Evolutionary conservation across 768 basidiomycete genomes (phyloP).

Genomic region (Trametes elegans): DNA sequence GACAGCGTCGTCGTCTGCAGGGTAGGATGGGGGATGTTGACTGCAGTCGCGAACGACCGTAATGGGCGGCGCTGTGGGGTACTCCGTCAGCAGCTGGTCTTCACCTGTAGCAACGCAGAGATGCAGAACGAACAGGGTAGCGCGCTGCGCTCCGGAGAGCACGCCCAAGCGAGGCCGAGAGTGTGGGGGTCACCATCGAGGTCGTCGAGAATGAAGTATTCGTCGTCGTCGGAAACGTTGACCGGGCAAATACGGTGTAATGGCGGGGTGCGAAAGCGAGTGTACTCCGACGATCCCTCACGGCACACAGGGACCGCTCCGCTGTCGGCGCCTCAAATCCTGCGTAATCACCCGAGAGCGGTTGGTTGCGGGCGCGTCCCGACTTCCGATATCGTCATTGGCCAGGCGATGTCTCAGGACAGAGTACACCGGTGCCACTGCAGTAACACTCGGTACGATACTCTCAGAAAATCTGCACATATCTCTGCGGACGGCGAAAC

Average conservation of each 20-base stretch:
- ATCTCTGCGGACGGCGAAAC: too few relatives aligned
- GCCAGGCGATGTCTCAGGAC: too few relatives aligned
- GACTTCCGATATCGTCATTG: background rate
- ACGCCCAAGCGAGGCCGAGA: conserved; percentile 44
- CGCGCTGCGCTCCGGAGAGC: conserved; percentile 39
- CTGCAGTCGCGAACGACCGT: conserved; percentile 75
- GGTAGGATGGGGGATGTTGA: conserved; percentile 63
- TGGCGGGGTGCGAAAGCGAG: background rate
- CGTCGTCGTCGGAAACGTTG: conserved; percentile 23
- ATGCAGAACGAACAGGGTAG: conserved; percentile 32
- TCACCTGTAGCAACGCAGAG: background rate
- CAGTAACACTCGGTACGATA: too few relatives aligned
- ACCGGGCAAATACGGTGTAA: conserved; percentile 28
- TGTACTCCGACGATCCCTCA: background rate
- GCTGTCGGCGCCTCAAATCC: background rate
- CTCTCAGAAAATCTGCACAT: too few relatives aligned
- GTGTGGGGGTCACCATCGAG: conserved; percentile 47
- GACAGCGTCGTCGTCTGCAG: conserved; percentile 91
- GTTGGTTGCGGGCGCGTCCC: conserved; percentile 1
- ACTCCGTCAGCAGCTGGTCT: background rate
- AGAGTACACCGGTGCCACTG: too few relatives aligned
- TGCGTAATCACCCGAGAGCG: conserved; percentile 17
- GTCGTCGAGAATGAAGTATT: conserved; percentile 30
- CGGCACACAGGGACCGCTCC: too few relatives aligned
- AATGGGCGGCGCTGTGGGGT: conserved; percentile 40